These are phyloP conservation scores for Phytophthora citrophthora DNA, from an alignment of 352 stramenopile genomes.

Conservation along the genomic window DNA sequence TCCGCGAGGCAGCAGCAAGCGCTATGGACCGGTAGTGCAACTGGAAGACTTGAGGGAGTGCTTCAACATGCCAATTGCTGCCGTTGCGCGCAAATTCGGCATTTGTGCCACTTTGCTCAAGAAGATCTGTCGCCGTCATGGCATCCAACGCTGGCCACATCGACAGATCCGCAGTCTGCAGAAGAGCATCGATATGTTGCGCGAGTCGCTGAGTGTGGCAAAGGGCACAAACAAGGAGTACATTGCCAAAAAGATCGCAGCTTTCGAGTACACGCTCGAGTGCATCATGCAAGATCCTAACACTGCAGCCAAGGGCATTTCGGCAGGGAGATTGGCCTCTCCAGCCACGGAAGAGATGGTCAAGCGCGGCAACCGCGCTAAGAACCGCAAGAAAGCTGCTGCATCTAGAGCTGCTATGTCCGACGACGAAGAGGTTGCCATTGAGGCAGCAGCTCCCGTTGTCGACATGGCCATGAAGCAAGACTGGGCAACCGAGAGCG, in stretches of 20 bases:
- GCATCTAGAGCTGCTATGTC: slow-evolving; percentile 37
- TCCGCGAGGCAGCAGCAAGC: slow-evolving; percentile 45
- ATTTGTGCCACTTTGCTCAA: slow-evolving; percentile 89
- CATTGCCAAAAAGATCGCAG: slow-evolving; percentile 83
- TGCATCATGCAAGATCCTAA: slow-evolving; percentile 86
- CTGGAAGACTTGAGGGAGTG: slow-evolving; percentile 78
- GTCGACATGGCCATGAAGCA: slow-evolving; percentile 8
- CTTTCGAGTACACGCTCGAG: slow-evolving; percentile 83
- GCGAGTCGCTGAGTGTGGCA: slow-evolving; percentile 70
- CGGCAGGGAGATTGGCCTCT: slow-evolving; percentile 60
- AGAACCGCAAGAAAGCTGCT: slow-evolving; percentile 44
- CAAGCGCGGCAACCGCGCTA: slow-evolving; percentile 60
- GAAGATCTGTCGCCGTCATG: slow-evolving; percentile 84
- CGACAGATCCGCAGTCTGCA: slow-evolving; percentile 83
- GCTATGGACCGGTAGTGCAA: slow-evolving; percentile 72
- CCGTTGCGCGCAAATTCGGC: slow-evolving; percentile 81
- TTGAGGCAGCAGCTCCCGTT: slow-evolving; percentile 17
- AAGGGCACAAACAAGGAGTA: slow-evolving; percentile 83
- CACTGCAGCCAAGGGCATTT: slow-evolving; percentile 78
- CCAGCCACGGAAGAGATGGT: slow-evolving; percentile 63
- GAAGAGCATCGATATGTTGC: slow-evolving; percentile 87
- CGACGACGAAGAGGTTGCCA: slow-evolving; percentile 53
- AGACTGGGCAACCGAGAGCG: slow-evolving; percentile 16
- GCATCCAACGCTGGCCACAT: slow-evolving; percentile 86
- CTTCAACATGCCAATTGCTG: slow-evolving; percentile 88